A percentile compares a stretch with the other conserved stretches of the same genome.
Evolutionary conservation across 2,329 filamentous ascomycete genomes (phyloP).

Genomic region (Aspergillus cejpii): DNA sequence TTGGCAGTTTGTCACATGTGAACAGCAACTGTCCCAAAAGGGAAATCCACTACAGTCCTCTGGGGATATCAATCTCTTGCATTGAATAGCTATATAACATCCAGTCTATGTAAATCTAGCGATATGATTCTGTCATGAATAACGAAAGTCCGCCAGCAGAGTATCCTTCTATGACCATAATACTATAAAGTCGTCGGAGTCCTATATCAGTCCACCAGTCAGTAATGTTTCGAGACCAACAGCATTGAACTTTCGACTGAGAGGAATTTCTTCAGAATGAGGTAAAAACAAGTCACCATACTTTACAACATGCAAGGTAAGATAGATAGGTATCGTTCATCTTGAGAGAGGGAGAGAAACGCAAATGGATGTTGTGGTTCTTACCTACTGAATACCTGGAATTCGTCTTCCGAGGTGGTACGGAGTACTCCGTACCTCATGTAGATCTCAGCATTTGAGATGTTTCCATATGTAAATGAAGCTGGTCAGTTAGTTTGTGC

Average conservation of each 20-base stretch:
- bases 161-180: not conserved
- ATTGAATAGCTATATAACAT: no score
- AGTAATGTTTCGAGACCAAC: not conserved
- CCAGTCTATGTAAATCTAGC: no score
- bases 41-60: no score
- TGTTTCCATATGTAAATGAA: not conserved
- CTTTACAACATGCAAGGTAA: not conserved
- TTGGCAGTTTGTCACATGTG: no score
- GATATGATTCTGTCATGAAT: not conserved
- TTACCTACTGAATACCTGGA: not conserved
- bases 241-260: not conserved
- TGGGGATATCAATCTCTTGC: no score
- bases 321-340: not conserved
- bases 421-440: no score
- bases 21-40: no score
- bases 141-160: not conserved
- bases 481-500: no score
- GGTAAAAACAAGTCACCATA: not conserved
- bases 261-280: not conserved
- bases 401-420: not conserved
- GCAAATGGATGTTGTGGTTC: not conserved
- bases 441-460: not conserved
- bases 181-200: no score
- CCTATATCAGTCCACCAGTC: not conserved
- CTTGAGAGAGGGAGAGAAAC: not conserved